Evolutionary conservation across 2,329 filamentous ascomycete genomes (phyloP).

Genomic region (Apiospora koreana): DNA sequence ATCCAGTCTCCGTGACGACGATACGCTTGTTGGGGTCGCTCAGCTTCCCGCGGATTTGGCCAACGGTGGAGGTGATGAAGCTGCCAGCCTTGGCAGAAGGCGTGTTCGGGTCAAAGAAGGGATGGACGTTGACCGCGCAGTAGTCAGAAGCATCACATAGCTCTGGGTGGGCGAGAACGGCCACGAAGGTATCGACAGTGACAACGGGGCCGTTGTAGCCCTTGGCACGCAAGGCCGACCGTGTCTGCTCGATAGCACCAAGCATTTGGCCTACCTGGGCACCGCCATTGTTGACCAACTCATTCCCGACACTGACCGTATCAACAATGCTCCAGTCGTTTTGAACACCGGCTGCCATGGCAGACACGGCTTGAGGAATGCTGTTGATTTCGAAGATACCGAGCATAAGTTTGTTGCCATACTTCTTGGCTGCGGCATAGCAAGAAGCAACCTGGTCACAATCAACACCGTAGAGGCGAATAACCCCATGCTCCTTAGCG

Average conservation of each 20-base stretch:
- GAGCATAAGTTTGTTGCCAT: conserved; percentile 70
- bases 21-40: conserved; percentile 54
- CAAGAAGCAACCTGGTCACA: conserved; percentile 71
- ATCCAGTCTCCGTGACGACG: conserved; percentile 81
- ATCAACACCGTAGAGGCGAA: conserved; percentile 80
- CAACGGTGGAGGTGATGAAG: conserved; percentile 63
- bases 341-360: conserved; percentile 59
- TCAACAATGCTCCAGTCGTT: conserved; percentile 70
- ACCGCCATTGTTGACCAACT: conserved; percentile 68
- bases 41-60: conserved; percentile 43
- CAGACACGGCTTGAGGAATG: conserved; percentile 57
- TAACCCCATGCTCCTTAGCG: conserved; percentile 54
- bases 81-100: conserved; percentile 61
- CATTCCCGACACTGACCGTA: conserved; percentile 79
- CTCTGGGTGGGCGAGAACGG: conserved; percentile 64
- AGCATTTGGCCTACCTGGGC: conserved; percentile 56
- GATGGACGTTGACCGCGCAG: conserved; percentile 79
- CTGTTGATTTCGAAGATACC: conserved; percentile 69
- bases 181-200: conserved; percentile 76
- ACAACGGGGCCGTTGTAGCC: conserved; percentile 76
- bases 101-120: conserved; percentile 75
- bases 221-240: conserved; percentile 55
- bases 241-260: conserved; percentile 57
- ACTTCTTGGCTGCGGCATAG: conserved; percentile 61
- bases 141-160: conserved; percentile 76